Evolutionary conservation across 169 alveolate species (phyloP).

Genomic region (Plasmodium relictum): DNA sequence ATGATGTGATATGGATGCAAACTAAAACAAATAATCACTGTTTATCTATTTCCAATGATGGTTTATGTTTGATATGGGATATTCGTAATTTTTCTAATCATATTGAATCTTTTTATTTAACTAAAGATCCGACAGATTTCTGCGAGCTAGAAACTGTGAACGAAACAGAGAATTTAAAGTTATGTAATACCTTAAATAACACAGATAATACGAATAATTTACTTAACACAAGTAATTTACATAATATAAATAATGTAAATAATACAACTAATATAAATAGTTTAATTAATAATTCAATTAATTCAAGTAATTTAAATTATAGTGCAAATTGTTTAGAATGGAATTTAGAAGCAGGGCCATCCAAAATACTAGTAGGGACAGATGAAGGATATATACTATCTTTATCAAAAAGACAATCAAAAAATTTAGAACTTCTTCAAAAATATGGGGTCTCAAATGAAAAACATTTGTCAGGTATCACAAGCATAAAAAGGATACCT

Average conservation of each 20-base stretch:
- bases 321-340: constrained; percentile 72
- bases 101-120: constrained; percentile 48
- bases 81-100: constrained; percentile 49
- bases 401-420: constrained; percentile 62
- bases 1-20: constrained; percentile 69
- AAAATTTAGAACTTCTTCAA: constrained; percentile 62
- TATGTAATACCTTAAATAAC: not conserved
- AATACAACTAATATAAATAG: not conserved
- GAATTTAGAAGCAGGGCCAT: constrained; percentile 75
- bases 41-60: constrained; percentile 60
- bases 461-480: constrained; percentile 49
- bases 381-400: constrained; percentile 74
- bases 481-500: constrained; percentile 68
- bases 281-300: not conserved
- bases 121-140: constrained; percentile 32
- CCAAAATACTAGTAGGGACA: constrained; percentile 68
- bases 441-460: constrained; percentile 72
- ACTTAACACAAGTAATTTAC: not conserved
- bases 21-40: constrained; percentile 72
- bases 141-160: constrained; percentile 35
- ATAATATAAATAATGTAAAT: not conserved
- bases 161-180: not conserved
- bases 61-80: constrained; percentile 67
- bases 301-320: constrained; percentile 10
- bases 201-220: not conserved